Percentiles rank a stretch among this genome's conserved stretches.
phyloP scores from a whole-genome alignment of 2,329 filamentous ascomycete species.

The Daldinia sp. region DNA sequence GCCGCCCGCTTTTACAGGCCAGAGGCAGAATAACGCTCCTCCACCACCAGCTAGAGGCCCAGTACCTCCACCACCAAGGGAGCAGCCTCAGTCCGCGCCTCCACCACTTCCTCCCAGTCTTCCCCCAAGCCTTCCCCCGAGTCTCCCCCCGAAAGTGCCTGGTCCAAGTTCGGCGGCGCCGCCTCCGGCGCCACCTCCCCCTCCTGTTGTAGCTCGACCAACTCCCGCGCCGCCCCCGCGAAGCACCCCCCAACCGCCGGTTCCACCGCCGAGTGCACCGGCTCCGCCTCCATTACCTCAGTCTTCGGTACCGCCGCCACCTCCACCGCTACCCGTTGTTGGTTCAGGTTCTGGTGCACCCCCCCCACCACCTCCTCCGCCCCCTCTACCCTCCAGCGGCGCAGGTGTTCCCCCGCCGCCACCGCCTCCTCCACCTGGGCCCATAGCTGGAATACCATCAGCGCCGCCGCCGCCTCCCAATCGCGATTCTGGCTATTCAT shows the following conservation, averaged over 20 bases:
- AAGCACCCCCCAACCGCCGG: conserved; percentile 57
- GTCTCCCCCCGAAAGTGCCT: conserved; percentile 32
- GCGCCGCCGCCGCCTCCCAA: conserved; percentile 54
- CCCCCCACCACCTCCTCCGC: conserved; percentile 32
- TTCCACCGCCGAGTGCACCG: conserved; percentile 31
- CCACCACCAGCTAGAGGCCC: conserved; percentile 78
- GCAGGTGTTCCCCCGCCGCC: conserved; percentile 1
- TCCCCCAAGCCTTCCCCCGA: conserved; percentile 44
- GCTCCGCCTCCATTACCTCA: conserved; percentile 40
- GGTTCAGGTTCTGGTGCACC: conserved; percentile 21
- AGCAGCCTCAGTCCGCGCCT: conserved; percentile 52
- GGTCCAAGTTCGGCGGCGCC: conserved; percentile 43
- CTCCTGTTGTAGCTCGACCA: conserved; percentile 57
- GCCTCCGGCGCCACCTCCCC: conserved; percentile 57
- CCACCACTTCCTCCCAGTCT: conserved; percentile 39
- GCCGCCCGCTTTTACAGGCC: conserved; percentile 79
- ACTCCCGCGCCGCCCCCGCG: conserved; percentile 60
- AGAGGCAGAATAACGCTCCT: conserved; percentile 65
- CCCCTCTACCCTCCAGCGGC: conserved; percentile 5
- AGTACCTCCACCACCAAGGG: conserved; percentile 73
- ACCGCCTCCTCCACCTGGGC: conserved; percentile 47
- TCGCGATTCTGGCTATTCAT: conserved; percentile 65
- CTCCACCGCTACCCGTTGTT: conserved; percentile 30
- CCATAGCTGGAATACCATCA: conserved; percentile 48
- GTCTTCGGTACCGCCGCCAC: conserved; percentile 41